Evolutionary conservation across 73 alveolate genomes (phyloP), one percentile per base, ranked within the genome.

Genomic region (Urostyla sp.): DNA sequence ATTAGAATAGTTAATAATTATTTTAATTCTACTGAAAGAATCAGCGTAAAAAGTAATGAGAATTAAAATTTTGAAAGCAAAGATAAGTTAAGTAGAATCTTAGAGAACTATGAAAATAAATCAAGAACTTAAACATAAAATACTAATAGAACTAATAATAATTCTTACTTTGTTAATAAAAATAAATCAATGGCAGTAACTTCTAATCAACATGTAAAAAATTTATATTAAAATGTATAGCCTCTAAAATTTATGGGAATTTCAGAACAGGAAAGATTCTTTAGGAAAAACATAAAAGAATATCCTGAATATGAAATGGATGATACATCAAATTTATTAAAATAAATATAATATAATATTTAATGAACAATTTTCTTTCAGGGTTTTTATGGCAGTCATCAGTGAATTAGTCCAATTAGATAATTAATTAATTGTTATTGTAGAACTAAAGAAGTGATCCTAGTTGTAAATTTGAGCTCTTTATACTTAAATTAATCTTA

Each of bases 241-340:
- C 46, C 16, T 11, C 16, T 55, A 55, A 24, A 55, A 55, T 21
- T 55, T 55, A 5, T 26, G 46, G 80, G 80, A 7, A 66, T 63
- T 18, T 38, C 18, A 4, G 80, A 66, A 10, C 8, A 66, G 55
- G 80, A 66, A 15, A 66, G 66, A 23, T 66, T 31, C 27, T 66
- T 43, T 35, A 37, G 80, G 44, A 66, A 45, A 43, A 66, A 66
- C 43, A 26, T 66, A 4, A n/a, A 11, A 3, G 80, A 66, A 16
- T 66, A 16, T 24, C 80, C 80, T 6, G 80, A 66, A 40, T 44
- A 43, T 48, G 34, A 13, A 18, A 15, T 23, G 31, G 21, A 16
- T n/a, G 20, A 44, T 3, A 36, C 51, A 18, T 40, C n/a, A n/a
- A n/a, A n/a, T n/a, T n/a, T n/a, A n/a, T n/a, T n/a, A n/a, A n/a